Conservation (phyloP, 176 grass and related monocot genomes). For the Triticum dicoccoides region DNA sequence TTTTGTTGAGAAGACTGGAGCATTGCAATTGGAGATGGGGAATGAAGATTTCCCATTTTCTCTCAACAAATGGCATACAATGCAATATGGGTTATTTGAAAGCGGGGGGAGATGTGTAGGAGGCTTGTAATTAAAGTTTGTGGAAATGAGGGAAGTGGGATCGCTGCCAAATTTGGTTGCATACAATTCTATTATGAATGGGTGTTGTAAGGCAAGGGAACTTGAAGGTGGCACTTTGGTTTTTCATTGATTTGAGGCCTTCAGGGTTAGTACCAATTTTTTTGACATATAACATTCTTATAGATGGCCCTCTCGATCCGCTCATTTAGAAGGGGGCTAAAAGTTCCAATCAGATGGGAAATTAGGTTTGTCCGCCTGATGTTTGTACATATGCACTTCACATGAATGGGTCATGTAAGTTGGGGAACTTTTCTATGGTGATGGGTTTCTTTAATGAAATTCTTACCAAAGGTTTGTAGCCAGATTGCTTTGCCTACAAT, state of each 20-base stretch:
- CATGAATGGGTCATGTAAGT: slow-evolving; percentile 63
- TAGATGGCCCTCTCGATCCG: slow-evolving; percentile 64
- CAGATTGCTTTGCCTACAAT: slow-evolving; percentile 65
- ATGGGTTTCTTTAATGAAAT: slow-evolving; percentile 67
- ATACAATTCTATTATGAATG: slow-evolving; percentile 60
- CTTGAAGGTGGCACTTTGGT: slow-evolving; percentile 47
- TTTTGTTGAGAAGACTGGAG: slow-evolving; percentile 33
- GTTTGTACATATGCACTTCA: slow-evolving; percentile 74
- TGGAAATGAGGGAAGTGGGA: slow-evolving; percentile 59
- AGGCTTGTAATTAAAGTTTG: slow-evolving; percentile 32
- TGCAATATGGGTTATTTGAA: slow-evolving; percentile 51
- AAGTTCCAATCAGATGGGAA: slow-evolving; percentile 57
- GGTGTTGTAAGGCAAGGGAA: slow-evolving; percentile 47
- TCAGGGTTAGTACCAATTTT: slow-evolving; percentile 36
- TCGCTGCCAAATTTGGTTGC: slow-evolving; percentile 47
- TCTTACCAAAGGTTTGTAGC: slow-evolving; percentile 44
- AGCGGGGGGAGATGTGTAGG: slow-evolving; percentile 12
- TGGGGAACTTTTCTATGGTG: slow-evolving; percentile 44
- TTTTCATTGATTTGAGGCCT: slow-evolving; percentile 49
- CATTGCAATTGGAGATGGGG: slow-evolving; percentile 49
- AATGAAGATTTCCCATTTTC: slow-evolving; percentile 17
- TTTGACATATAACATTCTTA: slow-evolving; percentile 66
- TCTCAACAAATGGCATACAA: slow-evolving; percentile 50
- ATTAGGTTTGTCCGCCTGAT: slow-evolving; percentile 38
- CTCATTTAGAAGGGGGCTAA: slow-evolving; percentile 41